Evolutionary conservation across 257 asterid genomes (phyloP).

Genomic region (Lycium ferocissimum): DNA sequence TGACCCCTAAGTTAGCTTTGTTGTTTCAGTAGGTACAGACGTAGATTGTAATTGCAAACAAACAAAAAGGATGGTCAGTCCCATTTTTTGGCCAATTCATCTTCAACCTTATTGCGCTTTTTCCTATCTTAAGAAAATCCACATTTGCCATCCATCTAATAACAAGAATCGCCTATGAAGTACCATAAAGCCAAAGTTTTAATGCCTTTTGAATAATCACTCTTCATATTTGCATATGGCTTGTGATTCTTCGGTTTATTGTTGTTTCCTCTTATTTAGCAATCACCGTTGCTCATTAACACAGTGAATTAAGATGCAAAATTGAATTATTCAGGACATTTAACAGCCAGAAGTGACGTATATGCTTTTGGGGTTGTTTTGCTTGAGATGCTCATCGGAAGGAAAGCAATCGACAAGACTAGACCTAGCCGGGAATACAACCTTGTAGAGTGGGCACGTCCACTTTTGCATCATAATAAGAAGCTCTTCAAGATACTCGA

Average conservation of each 20-base stretch:
- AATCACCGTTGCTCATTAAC: background rate
- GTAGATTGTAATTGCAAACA: too few relatives aligned
- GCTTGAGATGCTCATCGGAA: slow-evolving; percentile 88
- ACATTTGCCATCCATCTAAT: background rate
- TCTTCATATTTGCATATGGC: background rate
- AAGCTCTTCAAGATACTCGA: slow-evolving; percentile 77
- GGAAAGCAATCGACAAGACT: slow-evolving; percentile 89
- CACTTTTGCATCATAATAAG: slow-evolving; percentile 71
- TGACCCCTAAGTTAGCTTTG: background rate
- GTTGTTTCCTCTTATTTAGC: background rate
- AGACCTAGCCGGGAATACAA: slow-evolving; percentile 90
- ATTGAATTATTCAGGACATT: slow-evolving; percentile 58
- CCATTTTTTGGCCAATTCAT: background rate
- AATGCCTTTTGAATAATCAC: background rate
- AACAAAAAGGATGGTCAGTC: background rate
- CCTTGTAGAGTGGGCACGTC: slow-evolving; percentile 95
- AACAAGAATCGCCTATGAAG: background rate
- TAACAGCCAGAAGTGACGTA: slow-evolving; percentile 86
- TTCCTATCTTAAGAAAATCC: background rate
- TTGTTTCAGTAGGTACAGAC: background rate
- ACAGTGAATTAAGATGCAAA: background rate
- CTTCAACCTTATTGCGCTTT: background rate
- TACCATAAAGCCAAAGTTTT: background rate
- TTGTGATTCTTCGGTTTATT: background rate
- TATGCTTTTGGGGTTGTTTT: slow-evolving; percentile 91